phyloP scores from a whole-genome alignment of 495 filamentous ascomycete genomes.

The Neurospora cerealis region DNA sequence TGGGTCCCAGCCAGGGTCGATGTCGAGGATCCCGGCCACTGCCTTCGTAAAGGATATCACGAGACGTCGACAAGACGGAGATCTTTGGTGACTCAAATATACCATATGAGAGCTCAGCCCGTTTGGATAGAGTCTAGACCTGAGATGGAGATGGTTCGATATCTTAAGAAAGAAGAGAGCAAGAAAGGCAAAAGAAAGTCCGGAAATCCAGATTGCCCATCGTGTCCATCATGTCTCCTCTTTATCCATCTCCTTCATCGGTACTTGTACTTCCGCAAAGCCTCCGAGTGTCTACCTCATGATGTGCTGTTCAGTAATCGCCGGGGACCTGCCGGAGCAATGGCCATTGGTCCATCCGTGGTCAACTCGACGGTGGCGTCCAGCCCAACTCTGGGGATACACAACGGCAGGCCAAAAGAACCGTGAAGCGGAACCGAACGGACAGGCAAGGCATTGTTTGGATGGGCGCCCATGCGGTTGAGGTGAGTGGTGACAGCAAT shows the following conservation, averaged over 20 bases:
- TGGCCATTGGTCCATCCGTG: background rate
- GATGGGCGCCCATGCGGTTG: background rate
- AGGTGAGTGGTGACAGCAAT: background rate
- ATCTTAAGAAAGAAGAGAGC: background rate
- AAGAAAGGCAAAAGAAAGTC: background rate
- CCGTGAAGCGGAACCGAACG: background rate
- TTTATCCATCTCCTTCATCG: background rate
- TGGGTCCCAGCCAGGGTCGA: background rate
- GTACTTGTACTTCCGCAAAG: background rate
- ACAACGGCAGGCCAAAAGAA: background rate
- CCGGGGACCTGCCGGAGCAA: background rate
- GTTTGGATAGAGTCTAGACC: background rate
- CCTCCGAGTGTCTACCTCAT: background rate
- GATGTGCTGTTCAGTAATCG: background rate
- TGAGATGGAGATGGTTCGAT: background rate
- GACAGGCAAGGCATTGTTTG: background rate
- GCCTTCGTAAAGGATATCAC: background rate
- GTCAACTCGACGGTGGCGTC: background rate
- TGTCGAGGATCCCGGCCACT: background rate
- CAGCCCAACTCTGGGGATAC: background rate
- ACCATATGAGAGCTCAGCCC: background rate
- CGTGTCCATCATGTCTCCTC: background rate
- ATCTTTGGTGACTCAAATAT: background rate
- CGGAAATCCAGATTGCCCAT: background rate
- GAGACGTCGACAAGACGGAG: background rate